Base-by-base conservation (phyloP, 2,329 filamentous ascomycete species). In the Diplodia sapinea region DNA sequence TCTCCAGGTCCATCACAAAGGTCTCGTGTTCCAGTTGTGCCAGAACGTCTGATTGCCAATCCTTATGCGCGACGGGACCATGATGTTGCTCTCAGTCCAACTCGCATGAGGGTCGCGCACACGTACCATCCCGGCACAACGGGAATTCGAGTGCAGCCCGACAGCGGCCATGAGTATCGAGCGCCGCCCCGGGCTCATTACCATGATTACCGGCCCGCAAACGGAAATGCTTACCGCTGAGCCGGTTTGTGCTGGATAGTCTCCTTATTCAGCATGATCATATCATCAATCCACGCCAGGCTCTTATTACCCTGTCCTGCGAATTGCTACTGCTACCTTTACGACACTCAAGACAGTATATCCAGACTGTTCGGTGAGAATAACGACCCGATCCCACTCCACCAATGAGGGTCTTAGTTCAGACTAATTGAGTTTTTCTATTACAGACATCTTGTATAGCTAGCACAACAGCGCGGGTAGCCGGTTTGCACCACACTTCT, bases 171-270 rank as follows among this genome's bases (percentile, higher is more conserved):
- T 38, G 59, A 38, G 8, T 38, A 63, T 31, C 59, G 43, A 12
- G n/a, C 43, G 13, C 12, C 26, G n/a, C 29, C 59, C 7, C n/a
- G 20, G 26, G 17, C 43, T 13, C 59, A 63, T 33, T 51, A 51
- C 12, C 51, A 36, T 36, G 59, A 63, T 20, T 63, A 63, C 31
- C 43, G 47, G 15, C 29, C 59, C 20, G 29, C 59, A 20, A 36
- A 49, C 36, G 47, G 59, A 38, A 31, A 38, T 47, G 17, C 43
- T 47, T 47, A 47, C 43, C 43, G 43, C n/a, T 47, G 43, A 47
- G 43, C 9, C 8, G 13, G 38, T 17, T 43, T 43, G 9, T 12
- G 13, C 17, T 4, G 43, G 43, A 47, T n/a, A 13, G 29, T 33
- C 17, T 40, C 23, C 20, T 20, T 36, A 9, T 38, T 9, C 54